Base-by-base conservation (phyloP, 148 eudicot genomes). In the Pouteria glomerata region DNA sequence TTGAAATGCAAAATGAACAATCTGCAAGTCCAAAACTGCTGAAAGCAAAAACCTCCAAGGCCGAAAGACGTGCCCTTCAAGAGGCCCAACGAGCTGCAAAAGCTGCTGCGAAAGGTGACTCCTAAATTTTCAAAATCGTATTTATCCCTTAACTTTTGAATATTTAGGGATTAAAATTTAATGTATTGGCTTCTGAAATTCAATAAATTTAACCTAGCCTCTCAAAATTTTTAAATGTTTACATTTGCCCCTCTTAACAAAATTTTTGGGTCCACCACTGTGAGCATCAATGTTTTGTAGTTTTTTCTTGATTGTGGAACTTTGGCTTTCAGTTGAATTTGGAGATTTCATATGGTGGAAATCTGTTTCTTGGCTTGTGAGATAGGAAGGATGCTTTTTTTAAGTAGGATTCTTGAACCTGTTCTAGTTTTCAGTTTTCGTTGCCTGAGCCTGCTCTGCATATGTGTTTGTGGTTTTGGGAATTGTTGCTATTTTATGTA, bases 41-140 rank as follows among this genome's bases (percentile, higher is more conserved):
- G 52, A 95, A 95, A 82, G 93, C 88, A 79, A 95, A 87, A 76
- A 76, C 87, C 44, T 91, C 99, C 1, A 95, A 91, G 80, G 97
- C 99, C 27, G 99, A 95, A 74, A 85, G 99, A 53, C 90, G 99
- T 79, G 92, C 99, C 53, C 82, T 88, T 74, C 99, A 95, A 77
- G 99, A 95, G 76, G 85, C 97, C 58, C 97, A 91, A 75, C 80
- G 97, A 78, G 96, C 98, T 85, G 98, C 96, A 57, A 94, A 94
- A 78, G 91, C 91, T 81, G 89, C 96, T 74, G 83, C 93, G 6
- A 94, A 88, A 91, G 96, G 98, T 89, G 62, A 48, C 27, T 66
- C 24, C 34, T 15, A 15, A 15, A 24, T 57, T n/a, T n/a, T n/a
- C n/a, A n/a, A n/a, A n/a, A n/a, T n/a, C n/a, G n/a, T n/a, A 48